Evolutionary conservation across 2,329 filamentous ascomycete genomes (phyloP).

Genomic region (Arthroderma uncinatum): DNA sequence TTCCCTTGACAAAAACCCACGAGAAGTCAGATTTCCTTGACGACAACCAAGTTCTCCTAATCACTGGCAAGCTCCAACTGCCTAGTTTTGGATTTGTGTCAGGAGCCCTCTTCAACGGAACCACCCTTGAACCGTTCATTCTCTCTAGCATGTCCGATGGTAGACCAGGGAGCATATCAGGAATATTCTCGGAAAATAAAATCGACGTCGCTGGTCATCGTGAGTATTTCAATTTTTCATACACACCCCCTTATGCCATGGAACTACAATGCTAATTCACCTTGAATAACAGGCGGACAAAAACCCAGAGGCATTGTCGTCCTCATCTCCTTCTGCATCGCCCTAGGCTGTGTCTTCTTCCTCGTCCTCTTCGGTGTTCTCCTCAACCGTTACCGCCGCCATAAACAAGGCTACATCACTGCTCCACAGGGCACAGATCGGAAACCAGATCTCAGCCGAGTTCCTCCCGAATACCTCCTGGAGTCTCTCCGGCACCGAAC

Average conservation of each 20-base stretch:
- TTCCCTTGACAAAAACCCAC: conserved; percentile 60
- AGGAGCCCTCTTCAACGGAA: conserved; percentile 80
- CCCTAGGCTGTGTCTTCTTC: conserved; percentile 38
- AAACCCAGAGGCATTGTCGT: conserved; percentile 38
- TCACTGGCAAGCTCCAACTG: conserved; percentile 73
- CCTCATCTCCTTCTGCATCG: conserved; percentile 38
- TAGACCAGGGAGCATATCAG: conserved; percentile 61
- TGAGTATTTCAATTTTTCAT: conserved; percentile 36
- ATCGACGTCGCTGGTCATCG: conserved; percentile 58
- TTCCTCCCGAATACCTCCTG: conserved; percentile 39
- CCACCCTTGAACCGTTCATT: conserved; percentile 63
- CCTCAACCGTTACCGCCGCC: conserved; percentile 38
- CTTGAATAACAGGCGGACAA: conserved; percentile 22
- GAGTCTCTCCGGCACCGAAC: conserved; percentile 29
- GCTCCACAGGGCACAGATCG: conserved; percentile 38
- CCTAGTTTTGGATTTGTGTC: conserved; percentile 69
- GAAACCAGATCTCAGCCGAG: conserved; percentile 35
- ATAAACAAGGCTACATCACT: conserved; percentile 36
- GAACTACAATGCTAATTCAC: conserved; percentile 12
- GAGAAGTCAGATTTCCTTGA: conserved; percentile 52
- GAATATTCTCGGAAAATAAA: conserved; percentile 71
- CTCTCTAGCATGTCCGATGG: conserved; percentile 60
- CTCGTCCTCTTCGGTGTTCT: conserved; percentile 38
- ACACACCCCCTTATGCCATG: neutral
- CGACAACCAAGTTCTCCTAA: conserved; percentile 59